Conservation (phyloP, 805 yeast species). For the Pichia ethanolica region DNA sequence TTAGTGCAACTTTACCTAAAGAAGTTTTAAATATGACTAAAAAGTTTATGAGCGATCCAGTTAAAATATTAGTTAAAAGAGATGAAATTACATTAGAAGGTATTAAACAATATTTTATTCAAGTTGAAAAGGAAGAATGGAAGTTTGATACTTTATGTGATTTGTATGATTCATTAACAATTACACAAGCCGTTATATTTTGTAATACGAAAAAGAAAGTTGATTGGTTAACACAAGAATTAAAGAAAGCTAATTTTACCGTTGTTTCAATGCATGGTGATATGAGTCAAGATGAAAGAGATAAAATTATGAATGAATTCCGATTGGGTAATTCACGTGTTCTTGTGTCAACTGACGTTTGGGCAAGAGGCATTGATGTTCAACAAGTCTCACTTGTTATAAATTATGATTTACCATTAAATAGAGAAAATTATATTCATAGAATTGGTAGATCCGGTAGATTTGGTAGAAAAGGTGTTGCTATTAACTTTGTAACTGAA, state of each 20-base stretch:
- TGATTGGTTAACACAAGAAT: conserved; percentile 73
- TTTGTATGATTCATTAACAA: conserved; percentile 88
- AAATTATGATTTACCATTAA: conserved; percentile 86
- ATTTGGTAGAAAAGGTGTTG: conserved; percentile 98
- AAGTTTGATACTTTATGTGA: conserved; percentile 93
- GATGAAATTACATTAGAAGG: conserved; percentile 96
- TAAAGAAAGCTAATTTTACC: conserved; percentile 76
- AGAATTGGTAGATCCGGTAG: conserved; percentile 98
- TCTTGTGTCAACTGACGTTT: conserved; percentile 86
- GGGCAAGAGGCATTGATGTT: conserved; percentile 97
- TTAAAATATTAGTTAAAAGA: conserved; percentile 87
- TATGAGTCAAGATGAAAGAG: conserved; percentile 90
- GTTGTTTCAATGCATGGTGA: conserved; percentile 96
- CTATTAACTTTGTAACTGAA: conserved; percentile 85
- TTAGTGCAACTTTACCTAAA: conserved; percentile 90
- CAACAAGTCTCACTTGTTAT: conserved; percentile 95
- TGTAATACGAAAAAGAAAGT: conserved; percentile 95
- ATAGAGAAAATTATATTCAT: conserved; percentile 91
- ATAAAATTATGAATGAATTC: conserved; percentile 90
- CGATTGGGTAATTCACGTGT: conserved; percentile 92
- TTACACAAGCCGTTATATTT: conserved; percentile 96
- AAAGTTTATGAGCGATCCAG: conserved; percentile 92
- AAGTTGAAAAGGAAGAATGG: conserved; percentile 89
- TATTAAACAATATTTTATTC: conserved; percentile 84
- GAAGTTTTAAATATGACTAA: conserved; percentile 87